Percentiles rank a stretch among this genome's conserved stretches.
phyloP scores from a whole-genome alignment of 1,284 basidiomycete genomes.

The Ceratobasidium sp. region DNA sequence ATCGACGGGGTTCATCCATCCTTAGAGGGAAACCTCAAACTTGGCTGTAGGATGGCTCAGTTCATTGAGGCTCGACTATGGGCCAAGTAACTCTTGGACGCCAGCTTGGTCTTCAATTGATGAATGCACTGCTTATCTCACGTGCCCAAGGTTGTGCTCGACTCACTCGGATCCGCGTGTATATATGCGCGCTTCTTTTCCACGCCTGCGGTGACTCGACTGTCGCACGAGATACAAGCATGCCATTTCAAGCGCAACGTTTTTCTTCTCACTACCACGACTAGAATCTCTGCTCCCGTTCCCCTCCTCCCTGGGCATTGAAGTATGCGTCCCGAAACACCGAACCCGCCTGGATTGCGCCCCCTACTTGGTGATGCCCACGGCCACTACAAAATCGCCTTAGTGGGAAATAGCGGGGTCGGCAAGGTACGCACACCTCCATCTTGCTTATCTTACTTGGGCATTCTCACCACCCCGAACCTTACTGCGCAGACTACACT shows the following conservation, averaged over 20 bases:
- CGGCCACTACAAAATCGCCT: constrained; percentile 22
- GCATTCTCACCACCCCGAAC: background rate
- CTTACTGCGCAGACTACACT: background rate
- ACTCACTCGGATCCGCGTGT: background rate
- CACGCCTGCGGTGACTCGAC: too few species aligned
- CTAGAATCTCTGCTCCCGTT: too few species aligned
- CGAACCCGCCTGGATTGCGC: too few species aligned
- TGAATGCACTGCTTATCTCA: too few species aligned
- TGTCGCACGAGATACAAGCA: too few species aligned
- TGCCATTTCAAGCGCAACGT: too few species aligned
- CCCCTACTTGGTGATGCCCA: constrained; percentile 15
- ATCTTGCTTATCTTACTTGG: background rate
- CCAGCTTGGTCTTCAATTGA: too few species aligned
- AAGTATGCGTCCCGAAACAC: too few species aligned
- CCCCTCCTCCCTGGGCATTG: too few species aligned
- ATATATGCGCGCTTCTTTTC: too few species aligned
- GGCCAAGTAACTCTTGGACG: too few species aligned
- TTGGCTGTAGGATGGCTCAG: constrained; percentile 5
- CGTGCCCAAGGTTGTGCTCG: background rate
- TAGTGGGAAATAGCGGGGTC: constrained; percentile 30
- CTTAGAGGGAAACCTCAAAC: background rate
- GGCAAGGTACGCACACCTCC: constrained; percentile 21
- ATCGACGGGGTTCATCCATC: constrained; percentile 25
- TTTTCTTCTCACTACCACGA: too few species aligned
- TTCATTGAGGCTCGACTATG: background rate